Percentiles rank a stretch among this genome's conserved stretches.
These are phyloP conservation scores for Cymbopogon citratus DNA, from an alignment of 176 grass and related monocot species.

Conservation along the genomic window DNA sequence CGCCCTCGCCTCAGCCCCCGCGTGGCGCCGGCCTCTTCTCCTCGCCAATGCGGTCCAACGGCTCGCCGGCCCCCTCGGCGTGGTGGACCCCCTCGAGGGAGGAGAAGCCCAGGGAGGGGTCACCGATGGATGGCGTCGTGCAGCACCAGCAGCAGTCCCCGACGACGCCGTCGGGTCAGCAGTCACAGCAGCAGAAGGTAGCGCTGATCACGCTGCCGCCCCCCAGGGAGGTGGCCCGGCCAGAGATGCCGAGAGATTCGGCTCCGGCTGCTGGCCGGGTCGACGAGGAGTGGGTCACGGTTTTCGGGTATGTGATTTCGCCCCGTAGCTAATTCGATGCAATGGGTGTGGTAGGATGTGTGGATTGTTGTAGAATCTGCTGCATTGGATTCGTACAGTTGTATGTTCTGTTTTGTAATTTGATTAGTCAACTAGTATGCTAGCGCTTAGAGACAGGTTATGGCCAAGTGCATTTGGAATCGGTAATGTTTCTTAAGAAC, in stretches of 20 bases:
- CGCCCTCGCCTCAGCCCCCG: slow-evolving; percentile 31
- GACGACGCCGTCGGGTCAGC: slow-evolving; percentile 25
- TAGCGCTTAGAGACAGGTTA: not conserved
- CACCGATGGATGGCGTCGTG: slow-evolving; percentile 58
- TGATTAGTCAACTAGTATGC: not conserved
- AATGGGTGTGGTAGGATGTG: not conserved
- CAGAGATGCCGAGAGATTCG: slow-evolving; percentile 55
- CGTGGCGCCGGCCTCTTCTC: slow-evolving; percentile 33
- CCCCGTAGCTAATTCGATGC: not conserved
- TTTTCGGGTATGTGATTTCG: slow-evolving; percentile 59
- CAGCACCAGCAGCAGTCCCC: slow-evolving; percentile 49
- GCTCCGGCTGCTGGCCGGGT: slow-evolving; percentile 36
- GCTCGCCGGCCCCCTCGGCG: slow-evolving; percentile 17
- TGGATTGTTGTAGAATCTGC: slow-evolving; percentile 4
- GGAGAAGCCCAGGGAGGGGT: slow-evolving; percentile 36
- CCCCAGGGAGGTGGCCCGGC: slow-evolving; percentile 66
- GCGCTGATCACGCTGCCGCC: slow-evolving; percentile 68
- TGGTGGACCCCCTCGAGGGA: slow-evolving; percentile 53
- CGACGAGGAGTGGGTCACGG: slow-evolving; percentile 81
- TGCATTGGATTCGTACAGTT: not conserved
- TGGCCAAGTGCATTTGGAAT: too few species aligned
- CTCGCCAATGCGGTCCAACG: slow-evolving; percentile 39
- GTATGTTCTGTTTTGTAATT: not conserved
- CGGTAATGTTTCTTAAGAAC: not conserved
- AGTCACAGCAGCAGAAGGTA: slow-evolving; percentile 35